phyloP scores from a whole-genome alignment of 345 rosid species.

The Aegle marmelos region DNA sequence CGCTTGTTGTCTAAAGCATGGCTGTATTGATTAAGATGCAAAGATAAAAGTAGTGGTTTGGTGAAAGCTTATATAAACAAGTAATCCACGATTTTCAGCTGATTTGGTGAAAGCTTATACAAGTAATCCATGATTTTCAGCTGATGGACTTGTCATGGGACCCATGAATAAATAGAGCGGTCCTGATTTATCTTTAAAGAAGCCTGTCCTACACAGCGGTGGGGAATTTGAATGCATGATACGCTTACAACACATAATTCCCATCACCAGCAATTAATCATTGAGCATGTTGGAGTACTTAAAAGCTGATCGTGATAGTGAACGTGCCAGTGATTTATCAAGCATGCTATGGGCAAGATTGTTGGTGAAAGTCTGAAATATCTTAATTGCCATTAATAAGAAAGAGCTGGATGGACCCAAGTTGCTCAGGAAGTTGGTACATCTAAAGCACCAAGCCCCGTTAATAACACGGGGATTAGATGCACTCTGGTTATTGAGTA shows the following conservation, averaged over 20 bases:
- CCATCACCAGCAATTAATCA: background rate
- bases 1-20: slow-evolving; percentile 37
- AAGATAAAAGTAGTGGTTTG: slow-evolving; percentile 37
- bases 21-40: slow-evolving; percentile 43
- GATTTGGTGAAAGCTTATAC: slow-evolving; percentile 17
- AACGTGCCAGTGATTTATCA: background rate
- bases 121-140: background rate
- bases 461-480: slow-evolving; percentile 15
- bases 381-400: slow-evolving; percentile 24
- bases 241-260: background rate
- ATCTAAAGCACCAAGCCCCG: background rate
- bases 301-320: background rate
- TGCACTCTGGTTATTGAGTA: slow-evolving; percentile 18
- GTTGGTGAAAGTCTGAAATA: background rate
- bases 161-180: background rate
- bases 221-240: background rate
- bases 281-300: background rate
- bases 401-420: slow-evolving; percentile 27
- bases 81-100: background rate
- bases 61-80: slow-evolving; percentile 18
- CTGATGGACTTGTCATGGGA: slow-evolving; percentile 6
- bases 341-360: no score
- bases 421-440: slow-evolving; percentile 6
- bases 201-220: background rate
- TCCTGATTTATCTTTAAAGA: slow-evolving; percentile 2